Evolutionary conservation across 2,329 filamentous ascomycete genomes (phyloP), one percentile per base, ranked within the genome.

Genomic region (Diaporthe humulicola): DNA sequence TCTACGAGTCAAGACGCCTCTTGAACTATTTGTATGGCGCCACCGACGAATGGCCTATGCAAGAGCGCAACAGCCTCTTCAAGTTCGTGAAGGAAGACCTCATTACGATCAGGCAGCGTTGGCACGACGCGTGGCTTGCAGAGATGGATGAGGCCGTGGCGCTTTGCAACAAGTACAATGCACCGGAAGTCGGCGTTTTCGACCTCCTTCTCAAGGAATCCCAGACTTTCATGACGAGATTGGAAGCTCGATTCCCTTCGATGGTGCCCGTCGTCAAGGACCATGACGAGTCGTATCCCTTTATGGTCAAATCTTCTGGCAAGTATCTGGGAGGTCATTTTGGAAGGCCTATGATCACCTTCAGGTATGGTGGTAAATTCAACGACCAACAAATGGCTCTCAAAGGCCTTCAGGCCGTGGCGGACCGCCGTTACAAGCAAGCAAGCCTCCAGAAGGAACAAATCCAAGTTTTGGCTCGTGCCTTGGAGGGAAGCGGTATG

Each of bases 1-100:
- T n/a, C n/a, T 48, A n/a, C 19, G 45, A 17, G 15, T 3, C 15
- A 45, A n/a, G 0, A 0, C 0, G 8, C 3, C 0, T 15, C 17
- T 38, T 58, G 22, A 2, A 58, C 30, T 0, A 4, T 7, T 7
- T 15, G 28, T 36, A 6, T 15, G 15, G 2, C 14, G 0, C 4
- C 30, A 57, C 15, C 15, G 0, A 1, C 28, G 9, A 5, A 3
- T 3, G 7, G 9, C 17, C 30, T 38, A 3, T 36, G 17, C 30
- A 38, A 22, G 7, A 58, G 15, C 56, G 30, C 19, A 38, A 58
- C 56, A 38, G n/a, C 0, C 33, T 36, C n/a, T 19, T 58, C 28
- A 38, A 22, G 30, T 22, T 58, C 15, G 4, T 38, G 1, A n/a
- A 6, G 33, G 33, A 36, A n/a, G 9, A 58, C 1, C 1, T 58